Percentiles rank a stretch among this genome's conserved stretches.
Evolutionary conservation across 306 rosid genomes (phyloP).

Genomic region (Dryas drummondii): DNA sequence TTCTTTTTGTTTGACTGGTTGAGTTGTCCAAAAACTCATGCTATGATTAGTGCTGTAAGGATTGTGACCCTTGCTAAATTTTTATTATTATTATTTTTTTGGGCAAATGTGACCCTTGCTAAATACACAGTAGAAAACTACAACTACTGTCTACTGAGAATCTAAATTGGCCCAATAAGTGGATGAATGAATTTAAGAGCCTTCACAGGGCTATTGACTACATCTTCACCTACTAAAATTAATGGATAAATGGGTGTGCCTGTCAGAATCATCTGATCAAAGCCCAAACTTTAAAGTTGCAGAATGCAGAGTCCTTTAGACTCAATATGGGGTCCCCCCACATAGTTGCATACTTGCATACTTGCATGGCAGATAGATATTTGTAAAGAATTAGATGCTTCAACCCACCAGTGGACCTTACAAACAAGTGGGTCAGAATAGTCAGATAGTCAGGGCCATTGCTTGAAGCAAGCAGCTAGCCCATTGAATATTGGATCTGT

Average conservation of each 20-base stretch:
- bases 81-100: no score
- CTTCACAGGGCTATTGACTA: slow-evolving; percentile 1
- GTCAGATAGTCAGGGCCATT: not conserved
- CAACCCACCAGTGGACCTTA: slow-evolving; percentile 1
- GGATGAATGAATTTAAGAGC: slow-evolving; percentile 10
- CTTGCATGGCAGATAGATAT: slow-evolving; percentile 2
- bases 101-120: slow-evolving; percentile 9
- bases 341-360: not conserved
- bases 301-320: not conserved
- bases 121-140: not conserved
- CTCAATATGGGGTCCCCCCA: slow-evolving; percentile 19
- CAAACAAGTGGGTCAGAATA: not conserved
- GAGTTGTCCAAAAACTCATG: not conserved
- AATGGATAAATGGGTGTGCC: not conserved
- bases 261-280: slow-evolving; percentile 20
- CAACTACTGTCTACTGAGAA: not conserved
- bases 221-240: slow-evolving; percentile 18
- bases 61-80: slow-evolving; percentile 8
- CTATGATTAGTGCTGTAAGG: slow-evolving; percentile 9
- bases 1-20: not conserved
- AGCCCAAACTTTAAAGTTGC: not conserved
- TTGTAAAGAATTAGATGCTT: slow-evolving; percentile 13
- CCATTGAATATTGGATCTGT: not conserved
- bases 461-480: not conserved
- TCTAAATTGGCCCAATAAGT: not conserved